These are phyloP conservation scores for Mortierella polycephala DNA, from an alignment of 371 early-diverging fungal species.

Conservation along the genomic window DNA sequence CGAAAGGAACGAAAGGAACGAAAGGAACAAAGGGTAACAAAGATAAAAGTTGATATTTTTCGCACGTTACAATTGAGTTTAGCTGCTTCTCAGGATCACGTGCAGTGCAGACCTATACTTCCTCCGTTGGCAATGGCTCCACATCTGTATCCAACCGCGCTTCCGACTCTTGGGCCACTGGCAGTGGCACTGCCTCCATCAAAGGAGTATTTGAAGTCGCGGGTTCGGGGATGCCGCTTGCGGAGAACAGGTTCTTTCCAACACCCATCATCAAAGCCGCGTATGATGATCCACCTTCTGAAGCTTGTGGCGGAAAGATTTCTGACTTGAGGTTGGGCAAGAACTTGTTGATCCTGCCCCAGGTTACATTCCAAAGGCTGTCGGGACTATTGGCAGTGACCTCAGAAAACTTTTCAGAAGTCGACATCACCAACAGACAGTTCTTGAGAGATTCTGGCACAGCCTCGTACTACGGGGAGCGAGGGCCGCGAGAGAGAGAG, in stretches of 20 bases:
- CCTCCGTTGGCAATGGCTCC: neutral
- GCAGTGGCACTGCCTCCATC: neutral
- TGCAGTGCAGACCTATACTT: too few relatives aligned
- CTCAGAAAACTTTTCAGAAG: slow-evolving; percentile 59
- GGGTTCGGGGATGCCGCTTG: slow-evolving; percentile 2
- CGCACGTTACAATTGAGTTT: too few relatives aligned
- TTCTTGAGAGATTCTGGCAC: slow-evolving; percentile 78
- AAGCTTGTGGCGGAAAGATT: slow-evolving; percentile 58
- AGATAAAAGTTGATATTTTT: neutral
- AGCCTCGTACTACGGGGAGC: slow-evolving; percentile 63
- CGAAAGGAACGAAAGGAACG: slow-evolving; percentile 1
- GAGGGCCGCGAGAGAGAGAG: neutral
- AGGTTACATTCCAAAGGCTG: slow-evolving; percentile 70
- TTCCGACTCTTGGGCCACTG: neutral
- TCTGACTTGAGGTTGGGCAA: slow-evolving; percentile 69
- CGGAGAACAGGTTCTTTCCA: slow-evolving; percentile 44
- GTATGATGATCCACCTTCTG: slow-evolving; percentile 45
- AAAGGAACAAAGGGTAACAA: neutral
- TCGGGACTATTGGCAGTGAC: slow-evolving; percentile 29
- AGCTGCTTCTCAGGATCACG: too few relatives aligned
- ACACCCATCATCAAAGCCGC: slow-evolving; percentile 54
- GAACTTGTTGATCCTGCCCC: slow-evolving; percentile 64
- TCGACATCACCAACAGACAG: slow-evolving; percentile 77
- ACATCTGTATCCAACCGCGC: neutral
- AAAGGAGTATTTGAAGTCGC: neutral